Base-by-base conservation (phyloP, 495 filamentous ascomycete genomes). In the Aspergillus carlsbadensis region DNA sequence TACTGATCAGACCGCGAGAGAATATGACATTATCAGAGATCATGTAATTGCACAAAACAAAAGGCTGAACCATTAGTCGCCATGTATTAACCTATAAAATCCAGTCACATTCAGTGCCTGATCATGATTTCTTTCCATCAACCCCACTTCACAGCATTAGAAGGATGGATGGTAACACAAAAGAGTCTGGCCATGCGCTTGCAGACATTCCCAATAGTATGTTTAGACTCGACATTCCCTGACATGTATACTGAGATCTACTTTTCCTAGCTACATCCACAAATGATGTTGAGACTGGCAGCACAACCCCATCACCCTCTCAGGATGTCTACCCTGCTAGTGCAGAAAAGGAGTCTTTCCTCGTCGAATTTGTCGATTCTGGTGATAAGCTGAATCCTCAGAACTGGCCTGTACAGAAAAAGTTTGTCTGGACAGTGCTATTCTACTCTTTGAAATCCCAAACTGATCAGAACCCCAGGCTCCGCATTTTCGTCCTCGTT, bases 401-500 rank as follows among this genome's bases (percentile, higher is more conserved):
- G 8, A 61, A 61, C 18, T 61, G 59, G 59, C 43, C 59, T 0
- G 15, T 48, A 11, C 31, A 33, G 20, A 61, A 50, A n/a, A 57
- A 54, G 59, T 57, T 26, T 17, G 43, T 24, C 17, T 7, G 40
- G 14, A 18, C 40, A 1, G 1, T 22, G 0, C 37, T 1, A 1
- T 11, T n/a, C 15, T 39, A 26, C 3, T 24, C 10, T 13, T 3
- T 33, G 7, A 3, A n/a, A 0, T 6, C 26, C 8, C 26, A 29
- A 42, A 15, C 44, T 55, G 24, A 48, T 22, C 5, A 21, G 26
- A 22, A 34, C 24, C n/a, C 42, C 36, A 72, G 68, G 31, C 6
- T 64, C 11, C 61, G 57, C 39, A 69, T 63, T 20, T 50, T 36
- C 62, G 64, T 26, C 21, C 62, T 67, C 0, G 58, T 49, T 22